phyloP scores from a whole-genome alignment of 1,284 basidiomycete species.

The Marasmius oreades region DNA sequence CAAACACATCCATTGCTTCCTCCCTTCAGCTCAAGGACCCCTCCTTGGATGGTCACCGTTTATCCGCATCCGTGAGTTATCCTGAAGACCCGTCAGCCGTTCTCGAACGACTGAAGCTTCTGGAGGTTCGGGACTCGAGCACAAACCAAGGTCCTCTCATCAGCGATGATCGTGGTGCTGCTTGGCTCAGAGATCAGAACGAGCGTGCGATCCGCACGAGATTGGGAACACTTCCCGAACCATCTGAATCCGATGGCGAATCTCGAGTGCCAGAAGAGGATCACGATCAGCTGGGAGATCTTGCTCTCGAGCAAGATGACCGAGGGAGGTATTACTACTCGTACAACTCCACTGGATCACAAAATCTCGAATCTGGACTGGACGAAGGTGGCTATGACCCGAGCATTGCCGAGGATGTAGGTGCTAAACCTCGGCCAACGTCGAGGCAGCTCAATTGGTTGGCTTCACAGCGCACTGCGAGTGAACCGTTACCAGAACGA shows the following conservation, averaged over 20 bases:
- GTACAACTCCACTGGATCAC: slow-evolving; percentile 54
- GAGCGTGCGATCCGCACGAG: slow-evolving; percentile 55
- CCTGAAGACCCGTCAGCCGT: slow-evolving; percentile 45
- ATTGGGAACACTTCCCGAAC: slow-evolving; percentile 57
- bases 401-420: slow-evolving; percentile 20
- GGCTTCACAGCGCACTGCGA: slow-evolving; percentile 40
- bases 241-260: slow-evolving; percentile 51
- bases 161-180: slow-evolving; percentile 61
- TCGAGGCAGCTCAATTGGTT: slow-evolving; percentile 64
- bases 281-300: slow-evolving; percentile 41
- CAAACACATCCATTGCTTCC: background rate
- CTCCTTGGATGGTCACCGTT: slow-evolving; percentile 28
- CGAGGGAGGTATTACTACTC: slow-evolving; percentile 74
- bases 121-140: slow-evolving; percentile 41
- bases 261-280: slow-evolving; percentile 40
- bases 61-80: slow-evolving; percentile 28
- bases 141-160: slow-evolving; percentile 42
- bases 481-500: slow-evolving; percentile 15
- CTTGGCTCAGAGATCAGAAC: slow-evolving; percentile 84
- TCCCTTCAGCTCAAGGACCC: slow-evolving; percentile 17
- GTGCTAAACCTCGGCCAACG: slow-evolving; percentile 42
- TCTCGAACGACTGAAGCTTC: slow-evolving; percentile 54
- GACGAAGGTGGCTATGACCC: slow-evolving; percentile 40
- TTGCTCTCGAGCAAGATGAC: slow-evolving; percentile 62
- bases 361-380: slow-evolving; percentile 48